phyloP scores from a whole-genome alignment of 768 basidiomycete genomes.

The Naganishia kalamii region DNA sequence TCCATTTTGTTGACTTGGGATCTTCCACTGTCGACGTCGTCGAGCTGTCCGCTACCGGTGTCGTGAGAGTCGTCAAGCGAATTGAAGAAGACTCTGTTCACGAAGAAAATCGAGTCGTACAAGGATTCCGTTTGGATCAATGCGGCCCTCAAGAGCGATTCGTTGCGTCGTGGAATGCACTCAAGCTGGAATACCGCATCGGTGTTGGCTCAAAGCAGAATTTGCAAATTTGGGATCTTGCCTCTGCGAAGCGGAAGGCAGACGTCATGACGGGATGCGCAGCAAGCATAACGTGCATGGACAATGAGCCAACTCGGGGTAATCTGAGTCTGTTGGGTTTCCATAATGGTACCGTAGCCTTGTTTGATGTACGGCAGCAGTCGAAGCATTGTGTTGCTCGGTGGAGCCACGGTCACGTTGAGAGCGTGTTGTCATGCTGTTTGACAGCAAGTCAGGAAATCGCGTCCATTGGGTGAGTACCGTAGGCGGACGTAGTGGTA shows the following conservation, averaged over 20 bases:
- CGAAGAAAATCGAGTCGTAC: not conserved
- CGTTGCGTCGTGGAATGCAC: conserved; percentile 1
- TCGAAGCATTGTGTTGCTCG: not conserved
- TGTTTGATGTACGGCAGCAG: conserved; percentile 21
- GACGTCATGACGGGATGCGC: not conserved
- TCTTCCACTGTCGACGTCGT: not conserved
- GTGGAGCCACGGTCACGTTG: conserved; percentile 2
- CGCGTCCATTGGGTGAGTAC: conserved; percentile 17
- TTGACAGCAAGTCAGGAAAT: conserved; percentile 20
- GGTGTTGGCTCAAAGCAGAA: not conserved
- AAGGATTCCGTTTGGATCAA: not conserved
- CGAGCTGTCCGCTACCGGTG: not conserved
- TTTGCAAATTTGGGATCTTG: conserved; percentile 17
- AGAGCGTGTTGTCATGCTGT: not conserved
- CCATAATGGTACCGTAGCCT: conserved; percentile 3
- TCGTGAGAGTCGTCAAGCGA: not conserved
- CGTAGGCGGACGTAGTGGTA: not conserved
- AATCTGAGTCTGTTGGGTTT: conserved; percentile 14
- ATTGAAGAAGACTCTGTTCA: not conserved
- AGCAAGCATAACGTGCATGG: conserved; percentile 18
- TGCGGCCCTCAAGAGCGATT: not conserved
- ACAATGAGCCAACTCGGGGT: conserved; percentile 16
- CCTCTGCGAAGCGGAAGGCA: not conserved
- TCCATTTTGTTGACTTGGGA: not conserved
- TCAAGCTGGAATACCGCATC: conserved; percentile 4